Evolutionary conservation across 305 asterid species (phyloP).

Genomic region (Euphrasia arctica): DNA sequence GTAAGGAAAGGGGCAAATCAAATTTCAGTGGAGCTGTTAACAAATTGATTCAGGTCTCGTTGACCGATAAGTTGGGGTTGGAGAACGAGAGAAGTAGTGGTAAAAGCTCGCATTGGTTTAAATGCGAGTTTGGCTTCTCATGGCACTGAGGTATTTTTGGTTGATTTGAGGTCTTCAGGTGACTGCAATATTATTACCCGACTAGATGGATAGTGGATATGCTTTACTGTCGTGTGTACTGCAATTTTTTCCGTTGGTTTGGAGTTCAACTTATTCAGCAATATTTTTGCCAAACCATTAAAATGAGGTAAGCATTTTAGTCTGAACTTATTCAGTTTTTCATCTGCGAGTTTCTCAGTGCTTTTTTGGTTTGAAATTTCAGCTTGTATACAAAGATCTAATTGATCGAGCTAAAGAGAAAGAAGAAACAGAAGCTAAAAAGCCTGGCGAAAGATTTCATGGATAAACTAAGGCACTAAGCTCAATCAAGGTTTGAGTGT

Average conservation of each 20-base stretch:
- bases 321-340: neutral
- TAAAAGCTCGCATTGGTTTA: constrained; percentile 43
- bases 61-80: constrained; percentile 35
- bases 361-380: constrained; percentile 27
- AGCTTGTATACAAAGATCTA: constrained; percentile 85
- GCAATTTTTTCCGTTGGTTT: neutral
- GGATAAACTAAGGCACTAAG: constrained; percentile 48
- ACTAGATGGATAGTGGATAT: neutral
- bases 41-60: constrained; percentile 37
- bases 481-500: constrained; percentile 53
- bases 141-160: constrained; percentile 45
- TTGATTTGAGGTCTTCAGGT: constrained; percentile 48
- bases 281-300: neutral
- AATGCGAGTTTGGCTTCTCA: constrained; percentile 62
- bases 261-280: neutral
- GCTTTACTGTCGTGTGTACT: neutral
- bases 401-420: constrained; percentile 92
- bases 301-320: neutral
- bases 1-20: constrained; percentile 22
- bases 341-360: constrained; percentile 18
- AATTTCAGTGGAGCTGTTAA: constrained; percentile 22
- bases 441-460: constrained; percentile 80
- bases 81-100: constrained; percentile 29
- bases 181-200: constrained; percentile 29
- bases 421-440: constrained; percentile 91